Percentiles rank a stretch among this genome's conserved stretches.
These are phyloP conservation scores for Rhodomyrtus psidioides DNA, from an alignment of 441 rosid genomes.

Conservation along the genomic window DNA sequence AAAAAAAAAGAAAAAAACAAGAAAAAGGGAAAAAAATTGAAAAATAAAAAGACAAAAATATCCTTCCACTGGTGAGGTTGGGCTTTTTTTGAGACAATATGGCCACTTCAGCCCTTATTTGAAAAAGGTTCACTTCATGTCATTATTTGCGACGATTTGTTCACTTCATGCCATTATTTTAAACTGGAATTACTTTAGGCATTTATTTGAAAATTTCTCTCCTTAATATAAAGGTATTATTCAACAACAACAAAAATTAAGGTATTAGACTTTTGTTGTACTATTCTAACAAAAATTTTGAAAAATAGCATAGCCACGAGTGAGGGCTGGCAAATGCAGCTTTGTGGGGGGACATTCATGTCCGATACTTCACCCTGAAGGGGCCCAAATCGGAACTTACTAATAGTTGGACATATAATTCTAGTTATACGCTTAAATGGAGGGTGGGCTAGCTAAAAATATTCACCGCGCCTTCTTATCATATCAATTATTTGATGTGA, in stretches of 20 bases:
- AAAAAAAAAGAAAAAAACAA: no score
- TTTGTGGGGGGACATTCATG: neutral
- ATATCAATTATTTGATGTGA: neutral
- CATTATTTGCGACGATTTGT: no score
- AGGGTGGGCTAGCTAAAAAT: neutral
- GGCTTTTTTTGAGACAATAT: no score
- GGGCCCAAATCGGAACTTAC: neutral
- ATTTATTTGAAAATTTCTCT: no score
- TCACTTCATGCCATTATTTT: no score
- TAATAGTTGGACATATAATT: neutral
- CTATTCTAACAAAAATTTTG: neutral
- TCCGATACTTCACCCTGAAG: neutral
- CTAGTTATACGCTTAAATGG: neutral
- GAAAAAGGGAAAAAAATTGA: no score
- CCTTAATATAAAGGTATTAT: no score
- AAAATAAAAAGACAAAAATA: no score
- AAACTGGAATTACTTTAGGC: no score
- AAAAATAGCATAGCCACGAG: neutral
- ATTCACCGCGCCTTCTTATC: accelerated
- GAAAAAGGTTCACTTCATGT: no score
- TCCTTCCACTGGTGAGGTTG: no score
- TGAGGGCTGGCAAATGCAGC: neutral
- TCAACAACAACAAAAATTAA: neutral
- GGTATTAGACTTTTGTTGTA: neutral
- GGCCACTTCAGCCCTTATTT: no score